phyloP scores from a whole-genome alignment of 495 filamentous ascomycete species.

The Penicillium macrosclerotiorum region DNA sequence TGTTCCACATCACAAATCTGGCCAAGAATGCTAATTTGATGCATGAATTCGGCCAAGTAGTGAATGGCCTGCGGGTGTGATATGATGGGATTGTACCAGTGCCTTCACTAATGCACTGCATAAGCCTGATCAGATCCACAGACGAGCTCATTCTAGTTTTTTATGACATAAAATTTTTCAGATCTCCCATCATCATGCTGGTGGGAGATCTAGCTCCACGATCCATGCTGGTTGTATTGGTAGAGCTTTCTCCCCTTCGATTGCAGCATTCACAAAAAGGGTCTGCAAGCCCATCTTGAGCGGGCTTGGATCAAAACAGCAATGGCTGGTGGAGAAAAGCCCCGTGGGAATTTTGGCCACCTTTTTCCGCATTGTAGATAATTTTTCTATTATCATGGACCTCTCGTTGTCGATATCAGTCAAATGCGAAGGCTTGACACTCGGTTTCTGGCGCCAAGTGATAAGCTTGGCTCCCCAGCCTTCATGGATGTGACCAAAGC shows the following conservation, averaged over 20 bases:
- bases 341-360: slow-evolving; percentile 9
- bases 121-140: too few species aligned
- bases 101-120: too few species aligned
- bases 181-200: too few species aligned
- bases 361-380: slow-evolving; percentile 28
- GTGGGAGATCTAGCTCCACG: slow-evolving; percentile 55
- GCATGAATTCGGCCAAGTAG: too few species aligned
- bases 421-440: slow-evolving; percentile 36
- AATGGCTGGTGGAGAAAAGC: slow-evolving; percentile 32
- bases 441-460: slow-evolving; percentile 44
- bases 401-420: slow-evolving; percentile 46
- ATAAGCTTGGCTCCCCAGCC: slow-evolving; percentile 63
- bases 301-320: slow-evolving; percentile 23
- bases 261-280: slow-evolving; percentile 66
- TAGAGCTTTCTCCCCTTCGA: slow-evolving; percentile 35
- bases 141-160: too few species aligned
- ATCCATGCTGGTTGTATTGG: slow-evolving; percentile 50
- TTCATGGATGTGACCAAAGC: slow-evolving; percentile 74
- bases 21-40: too few species aligned
- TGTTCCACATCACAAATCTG: too few species aligned
- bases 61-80: too few species aligned
- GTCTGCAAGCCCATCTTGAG: slow-evolving; percentile 48
- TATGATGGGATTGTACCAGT: too few species aligned
- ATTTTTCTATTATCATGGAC: slow-evolving; percentile 37
- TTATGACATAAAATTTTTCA: too few species aligned